Evolutionary conservation across 345 rosid species (phyloP).

Genomic region (Turritis glabra): DNA sequence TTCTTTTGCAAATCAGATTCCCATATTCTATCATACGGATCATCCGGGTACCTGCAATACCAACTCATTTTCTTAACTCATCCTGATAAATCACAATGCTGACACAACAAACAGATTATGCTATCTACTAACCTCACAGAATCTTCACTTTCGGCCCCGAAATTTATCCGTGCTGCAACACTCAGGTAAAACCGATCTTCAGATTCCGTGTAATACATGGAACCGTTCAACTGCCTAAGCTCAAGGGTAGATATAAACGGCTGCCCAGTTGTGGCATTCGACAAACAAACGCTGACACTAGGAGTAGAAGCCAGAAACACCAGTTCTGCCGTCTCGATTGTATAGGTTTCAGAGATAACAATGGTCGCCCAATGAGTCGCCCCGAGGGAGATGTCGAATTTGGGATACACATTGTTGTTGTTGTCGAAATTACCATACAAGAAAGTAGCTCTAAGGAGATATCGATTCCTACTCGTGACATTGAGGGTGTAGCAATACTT

Average conservation of each 20-base stretch:
- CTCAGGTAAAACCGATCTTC: slow-evolving; percentile 75
- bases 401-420: slow-evolving; percentile 84
- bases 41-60: slow-evolving; percentile 75
- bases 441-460: slow-evolving; percentile 94
- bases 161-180: slow-evolving; percentile 89
- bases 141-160: slow-evolving; percentile 84
- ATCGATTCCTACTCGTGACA: slow-evolving; percentile 73
- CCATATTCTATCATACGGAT: slow-evolving; percentile 96
- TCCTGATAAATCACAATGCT: slow-evolving; percentile 35
- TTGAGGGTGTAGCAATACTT: slow-evolving; percentile 85
- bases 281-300: slow-evolving; percentile 76
- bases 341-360: slow-evolving; percentile 72
- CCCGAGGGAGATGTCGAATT: slow-evolving; percentile 88
- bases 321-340: slow-evolving; percentile 70
- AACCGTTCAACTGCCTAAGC: slow-evolving; percentile 94
- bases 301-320: slow-evolving; percentile 81
- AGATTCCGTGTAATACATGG: slow-evolving; percentile 59
- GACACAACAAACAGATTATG: slow-evolving; percentile 4
- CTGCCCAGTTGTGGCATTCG: slow-evolving; percentile 95
- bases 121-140: slow-evolving; percentile 63
- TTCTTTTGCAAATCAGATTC: slow-evolving; percentile 76
- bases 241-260: slow-evolving; percentile 98
- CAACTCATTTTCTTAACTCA: not conserved
- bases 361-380: slow-evolving; percentile 92
- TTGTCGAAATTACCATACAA: slow-evolving; percentile 91